Evolutionary conservation across 2,329 filamentous ascomycete species (phyloP).

Genomic region (Apiospora saccharicola): DNA sequence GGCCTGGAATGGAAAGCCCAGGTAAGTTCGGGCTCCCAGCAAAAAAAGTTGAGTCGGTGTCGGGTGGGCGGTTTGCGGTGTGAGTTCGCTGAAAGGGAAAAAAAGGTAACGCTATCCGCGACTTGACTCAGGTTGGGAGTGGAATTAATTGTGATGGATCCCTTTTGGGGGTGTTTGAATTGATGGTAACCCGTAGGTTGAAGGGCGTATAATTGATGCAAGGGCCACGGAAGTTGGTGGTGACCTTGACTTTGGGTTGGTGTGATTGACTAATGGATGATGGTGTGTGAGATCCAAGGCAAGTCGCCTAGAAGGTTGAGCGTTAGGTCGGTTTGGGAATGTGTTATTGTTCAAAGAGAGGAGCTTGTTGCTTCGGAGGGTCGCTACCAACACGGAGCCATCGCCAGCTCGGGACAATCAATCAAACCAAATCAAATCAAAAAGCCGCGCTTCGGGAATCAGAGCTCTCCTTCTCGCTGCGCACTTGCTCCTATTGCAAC

Average conservation of each 20-base stretch:
- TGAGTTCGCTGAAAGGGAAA: background rate
- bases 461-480: background rate
- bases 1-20: constrained; percentile 7
- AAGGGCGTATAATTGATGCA: constrained; percentile 14
- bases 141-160: constrained; percentile 1
- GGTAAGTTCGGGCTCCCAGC: constrained; percentile 5
- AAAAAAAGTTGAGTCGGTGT: constrained; percentile 1
- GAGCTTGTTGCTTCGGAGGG: background rate
- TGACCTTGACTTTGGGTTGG: background rate
- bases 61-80: background rate
- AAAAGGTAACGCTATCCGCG: background rate
- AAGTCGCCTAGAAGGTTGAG: background rate
- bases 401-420: constrained; percentile 3
- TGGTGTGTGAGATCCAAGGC: constrained; percentile 17
- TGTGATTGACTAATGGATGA: background rate
- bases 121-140: background rate
- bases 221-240: background rate
- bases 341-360: background rate
- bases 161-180: background rate
- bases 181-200: background rate
- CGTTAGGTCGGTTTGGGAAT: constrained; percentile 9
- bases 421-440: constrained; percentile 11
- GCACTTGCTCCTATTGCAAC: background rate
- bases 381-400: background rate
- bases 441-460: background rate